Percentiles rank a stretch among this genome's conserved stretches.
phyloP scores from a whole-genome alignment of 2,329 filamentous ascomycete genomes.

The Domatiomyces globalis region DNA sequence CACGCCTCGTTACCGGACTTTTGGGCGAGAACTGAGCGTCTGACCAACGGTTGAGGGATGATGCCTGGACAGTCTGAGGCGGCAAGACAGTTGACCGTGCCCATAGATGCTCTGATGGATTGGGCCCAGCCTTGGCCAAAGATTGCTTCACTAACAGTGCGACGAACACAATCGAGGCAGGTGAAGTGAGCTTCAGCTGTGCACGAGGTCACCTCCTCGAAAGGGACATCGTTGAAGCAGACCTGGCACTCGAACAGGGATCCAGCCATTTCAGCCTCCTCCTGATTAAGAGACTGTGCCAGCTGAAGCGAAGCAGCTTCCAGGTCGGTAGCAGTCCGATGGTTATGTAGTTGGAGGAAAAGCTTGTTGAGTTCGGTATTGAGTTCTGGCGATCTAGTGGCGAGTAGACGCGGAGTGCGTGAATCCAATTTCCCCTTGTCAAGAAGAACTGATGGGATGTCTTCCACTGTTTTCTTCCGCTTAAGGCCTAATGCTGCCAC shows the following conservation, averaged over 20 bases:
- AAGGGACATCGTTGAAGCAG: constrained; percentile 33
- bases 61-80: constrained; percentile 59
- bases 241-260: constrained; percentile 36
- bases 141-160: constrained; percentile 69
- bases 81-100: constrained; percentile 72
- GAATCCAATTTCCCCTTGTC: constrained; percentile 19
- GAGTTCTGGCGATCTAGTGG: constrained; percentile 31
- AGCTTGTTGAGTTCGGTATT: constrained; percentile 28
- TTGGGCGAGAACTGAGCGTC: constrained; percentile 55
- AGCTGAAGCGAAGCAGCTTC: constrained; percentile 25
- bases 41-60: constrained; percentile 55
- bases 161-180: constrained; percentile 60
- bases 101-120: constrained; percentile 57
- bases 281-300: constrained; percentile 28
- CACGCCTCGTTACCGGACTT: constrained; percentile 58
- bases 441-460: constrained; percentile 29
- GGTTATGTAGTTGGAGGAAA: constrained; percentile 26
- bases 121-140: constrained; percentile 87
- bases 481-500: constrained; percentile 30
- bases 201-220: constrained; percentile 35
- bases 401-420: constrained; percentile 25
- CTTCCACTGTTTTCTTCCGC: constrained; percentile 27
- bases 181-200: constrained; percentile 31
- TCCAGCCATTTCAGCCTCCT: constrained; percentile 28
- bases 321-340: constrained; percentile 24